phyloP scores from a whole-genome alignment of 1,139 yeast species.

The Nakaseomyces uthaithaninus region DNA sequence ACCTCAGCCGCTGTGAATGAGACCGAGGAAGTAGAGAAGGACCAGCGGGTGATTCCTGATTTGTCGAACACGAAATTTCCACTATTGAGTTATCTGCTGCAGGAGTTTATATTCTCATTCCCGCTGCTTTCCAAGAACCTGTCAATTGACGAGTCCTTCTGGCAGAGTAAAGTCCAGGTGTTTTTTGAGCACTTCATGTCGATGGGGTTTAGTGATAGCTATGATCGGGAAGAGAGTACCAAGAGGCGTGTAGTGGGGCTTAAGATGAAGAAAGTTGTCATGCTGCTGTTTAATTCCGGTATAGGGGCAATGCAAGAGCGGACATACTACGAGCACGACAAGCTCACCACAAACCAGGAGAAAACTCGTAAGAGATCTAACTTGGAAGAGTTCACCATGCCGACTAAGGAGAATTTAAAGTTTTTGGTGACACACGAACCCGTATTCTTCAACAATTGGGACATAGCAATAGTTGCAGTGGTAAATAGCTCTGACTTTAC shows the following conservation, averaged over 20 bases:
- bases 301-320: constrained; percentile 54
- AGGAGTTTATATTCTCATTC: constrained; percentile 53
- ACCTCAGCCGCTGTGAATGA: not conserved
- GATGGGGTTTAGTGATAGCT: constrained; percentile 60
- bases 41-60: not conserved
- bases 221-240: constrained; percentile 63
- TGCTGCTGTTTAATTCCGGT: constrained; percentile 69
- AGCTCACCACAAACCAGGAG: constrained; percentile 22
- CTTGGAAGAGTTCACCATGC: constrained; percentile 38
- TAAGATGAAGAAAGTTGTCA: constrained; percentile 52
- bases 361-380: constrained; percentile 27
- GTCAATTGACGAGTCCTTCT: constrained; percentile 49
- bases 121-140: constrained; percentile 55
- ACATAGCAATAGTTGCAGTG: constrained; percentile 62
- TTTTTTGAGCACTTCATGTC: constrained; percentile 70
- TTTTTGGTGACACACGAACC: constrained; percentile 39
- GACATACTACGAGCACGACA: constrained; percentile 39
- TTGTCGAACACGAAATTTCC: constrained; percentile 43
- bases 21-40: not conserved
- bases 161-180: constrained; percentile 72
- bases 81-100: constrained; percentile 55
- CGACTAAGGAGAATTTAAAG: constrained; percentile 47
- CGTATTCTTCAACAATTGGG: constrained; percentile 49
- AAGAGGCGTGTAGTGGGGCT: constrained; percentile 59
- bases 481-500: constrained; percentile 15